phyloP scores from a whole-genome alignment of 768 basidiomycete genomes.

The Boletellus emodensis region DNA sequence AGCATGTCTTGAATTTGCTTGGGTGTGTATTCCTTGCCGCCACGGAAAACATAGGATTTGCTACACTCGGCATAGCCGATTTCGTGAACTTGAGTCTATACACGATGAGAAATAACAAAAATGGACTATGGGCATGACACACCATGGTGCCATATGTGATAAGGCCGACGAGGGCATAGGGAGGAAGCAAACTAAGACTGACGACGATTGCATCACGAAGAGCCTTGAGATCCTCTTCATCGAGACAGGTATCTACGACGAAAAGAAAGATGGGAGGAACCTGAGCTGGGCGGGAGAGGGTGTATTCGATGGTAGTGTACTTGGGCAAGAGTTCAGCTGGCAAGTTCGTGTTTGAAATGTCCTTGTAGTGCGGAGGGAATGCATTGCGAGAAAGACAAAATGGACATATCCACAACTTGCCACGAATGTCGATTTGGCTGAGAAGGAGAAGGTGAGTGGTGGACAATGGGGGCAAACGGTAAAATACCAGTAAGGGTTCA shows the following conservation, averaged over 20 bases:
- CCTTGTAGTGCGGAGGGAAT: slow-evolving; percentile 98
- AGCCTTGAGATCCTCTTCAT: slow-evolving; percentile 94
- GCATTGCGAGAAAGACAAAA: slow-evolving; percentile 97
- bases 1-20: slow-evolving; percentile 99
- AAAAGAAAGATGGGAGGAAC: slow-evolving; percentile 96
- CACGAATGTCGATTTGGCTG: slow-evolving; percentile 97
- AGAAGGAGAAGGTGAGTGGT: slow-evolving; percentile 10
- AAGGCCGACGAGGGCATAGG: slow-evolving; percentile 90
- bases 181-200: slow-evolving; percentile 88
- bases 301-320: slow-evolving; percentile 99
- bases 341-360: slow-evolving; percentile 94
- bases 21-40: slow-evolving; percentile 91
- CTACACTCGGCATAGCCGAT: slow-evolving; percentile 93
- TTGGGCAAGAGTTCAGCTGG: slow-evolving; percentile 95
- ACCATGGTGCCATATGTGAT: slow-evolving; percentile 99
- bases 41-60: slow-evolving; percentile 99
- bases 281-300: slow-evolving; percentile 85
- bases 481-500: slow-evolving; percentile 93
- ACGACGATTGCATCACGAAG: slow-evolving; percentile 93
- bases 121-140: slow-evolving; percentile 18
- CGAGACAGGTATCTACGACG: slow-evolving; percentile 95
- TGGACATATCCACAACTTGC: slow-evolving; percentile 99
- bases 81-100: slow-evolving; percentile 97
- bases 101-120: not conserved
- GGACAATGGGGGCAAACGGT: not conserved